Evolutionary conservation across 2,329 filamentous ascomycete genomes (phyloP), one percentile per base, ranked within the genome.

Genomic region (Hymenoscyphus linearis): DNA sequence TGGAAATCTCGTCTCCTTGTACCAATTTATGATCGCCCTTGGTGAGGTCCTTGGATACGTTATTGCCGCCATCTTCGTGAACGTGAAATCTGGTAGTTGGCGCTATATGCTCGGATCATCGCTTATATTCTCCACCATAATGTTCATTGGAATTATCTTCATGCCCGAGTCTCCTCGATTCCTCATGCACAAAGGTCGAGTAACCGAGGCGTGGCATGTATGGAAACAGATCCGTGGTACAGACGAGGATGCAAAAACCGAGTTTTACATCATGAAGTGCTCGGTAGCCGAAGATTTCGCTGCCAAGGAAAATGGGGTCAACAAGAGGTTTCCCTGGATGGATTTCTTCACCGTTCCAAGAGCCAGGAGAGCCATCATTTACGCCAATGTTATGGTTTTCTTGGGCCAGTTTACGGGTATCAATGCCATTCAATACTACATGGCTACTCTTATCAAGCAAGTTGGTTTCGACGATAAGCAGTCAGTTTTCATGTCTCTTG

Each of bases 1-100:
- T 68, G 88, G 88, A 66, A 90, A 90, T 72, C 75, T 91, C 56
- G 88, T 91, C 1, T 89, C 86, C 0, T 77, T 90, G 0, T 91
- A 90, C 72, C 88, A 91, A 70, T 84, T 90, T 74, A 90, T 88
- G 74, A 91, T 91, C 68, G 88, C 88, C 0, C 79, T 91, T 0
- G 88, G 88, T 31, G 88, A 90, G 67, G 87, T 91, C 2, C 77
- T 91, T 1, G 88, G 88, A 2, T 90, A 90, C 63, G 87, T 85
- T 4, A 82, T 90, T 1, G 87, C 85, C 0, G 88, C 88, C 54
- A 89, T 90, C 60, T 91, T 91, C 73, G 77, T 90, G 64, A 80
- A 78, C n/a, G 85, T 91, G 2, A 60, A 65, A 22, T 74, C 76
- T 0, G 88, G 87, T 16, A 87, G 86, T 76, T 91, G 88, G 88